These are phyloP conservation scores for Didymella lethalis DNA, from an alignment of 2,329 filamentous ascomycete species.

Conservation along the genomic window DNA sequence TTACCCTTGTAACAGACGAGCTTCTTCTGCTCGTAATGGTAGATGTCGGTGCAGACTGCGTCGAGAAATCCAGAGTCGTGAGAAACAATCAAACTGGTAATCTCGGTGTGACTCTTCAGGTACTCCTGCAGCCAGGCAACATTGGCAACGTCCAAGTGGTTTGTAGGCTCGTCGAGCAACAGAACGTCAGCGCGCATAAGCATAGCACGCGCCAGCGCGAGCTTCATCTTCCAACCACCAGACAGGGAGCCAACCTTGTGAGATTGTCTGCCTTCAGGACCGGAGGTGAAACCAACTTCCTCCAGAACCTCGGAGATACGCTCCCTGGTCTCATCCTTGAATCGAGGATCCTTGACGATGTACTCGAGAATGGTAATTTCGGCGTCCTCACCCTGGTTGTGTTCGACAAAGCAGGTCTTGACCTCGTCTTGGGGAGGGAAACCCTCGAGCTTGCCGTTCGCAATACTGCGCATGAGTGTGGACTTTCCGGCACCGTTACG, in stretches of 20 bases:
- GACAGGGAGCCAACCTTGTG: constrained; percentile 94
- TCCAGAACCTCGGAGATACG: constrained; percentile 83
- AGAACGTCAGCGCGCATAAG: constrained; percentile 95
- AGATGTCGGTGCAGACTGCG: constrained; percentile 97
- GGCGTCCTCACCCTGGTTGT: constrained; percentile 98
- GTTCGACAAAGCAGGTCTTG: constrained; percentile 96
- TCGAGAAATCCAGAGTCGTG: constrained; percentile 99
- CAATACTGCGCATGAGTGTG: constrained; percentile 97
- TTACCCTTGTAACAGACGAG: constrained; percentile 86
- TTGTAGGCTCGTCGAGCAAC: constrained; percentile 96
- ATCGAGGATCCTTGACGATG: constrained; percentile 85
- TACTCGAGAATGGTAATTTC: constrained; percentile 96
- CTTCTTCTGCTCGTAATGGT: constrained; percentile 99
- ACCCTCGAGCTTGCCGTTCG: constrained; percentile 93
- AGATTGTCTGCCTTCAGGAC: constrained; percentile 85
- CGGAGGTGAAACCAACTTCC: constrained; percentile 92
- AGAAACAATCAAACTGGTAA: constrained; percentile 96
- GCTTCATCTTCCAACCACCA: constrained; percentile 99
- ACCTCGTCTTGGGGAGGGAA: constrained; percentile 93
- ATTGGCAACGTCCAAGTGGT: constrained; percentile 95
- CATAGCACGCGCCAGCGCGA: constrained; percentile 95
- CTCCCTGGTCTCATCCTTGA: constrained; percentile 78
- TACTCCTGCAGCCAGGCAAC: constrained; percentile 97
- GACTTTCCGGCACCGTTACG: constrained; percentile 98
- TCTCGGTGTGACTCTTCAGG: constrained; percentile 92